Evolutionary conservation across 2,329 filamentous ascomycete species (phyloP).

Genomic region (Neofusicoccum cordaticola): DNA sequence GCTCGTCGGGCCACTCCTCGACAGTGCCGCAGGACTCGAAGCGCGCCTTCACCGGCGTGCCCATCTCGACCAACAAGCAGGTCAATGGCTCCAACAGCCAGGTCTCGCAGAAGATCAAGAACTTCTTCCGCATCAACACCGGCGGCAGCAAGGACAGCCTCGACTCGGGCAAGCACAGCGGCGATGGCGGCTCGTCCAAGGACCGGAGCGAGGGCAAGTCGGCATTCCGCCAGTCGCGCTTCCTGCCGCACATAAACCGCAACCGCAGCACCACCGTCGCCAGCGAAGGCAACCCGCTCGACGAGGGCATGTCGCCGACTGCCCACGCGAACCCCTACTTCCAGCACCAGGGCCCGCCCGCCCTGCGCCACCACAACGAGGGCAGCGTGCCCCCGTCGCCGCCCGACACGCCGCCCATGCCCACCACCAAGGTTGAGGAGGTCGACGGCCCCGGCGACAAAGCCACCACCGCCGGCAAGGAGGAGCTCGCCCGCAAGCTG

Average conservation of each 20-base stretch:
- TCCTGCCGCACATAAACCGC: conserved; percentile 82
- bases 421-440: conserved; percentile 60
- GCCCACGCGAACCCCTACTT: conserved; percentile 97
- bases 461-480: conserved; percentile 77
- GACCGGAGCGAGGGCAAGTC: conserved; percentile 62
- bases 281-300: conserved; percentile 86
- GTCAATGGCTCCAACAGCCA: conserved; percentile 51
- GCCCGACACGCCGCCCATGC: conserved; percentile 77
- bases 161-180: conserved; percentile 34
- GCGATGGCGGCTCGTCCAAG: conserved; percentile 43
- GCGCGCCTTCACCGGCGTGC: conserved; percentile 48
- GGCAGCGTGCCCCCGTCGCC: conserved; percentile 90
- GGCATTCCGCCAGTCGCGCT: conserved; percentile 78
- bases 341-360: conserved; percentile 89
- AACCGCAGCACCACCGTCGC: conserved; percentile 87
- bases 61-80: conserved; percentile 46
- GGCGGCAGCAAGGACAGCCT: conserved; percentile 46
- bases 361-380: conserved; percentile 90
- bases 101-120: conserved; percentile 64
- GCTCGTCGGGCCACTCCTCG: conserved; percentile 35
- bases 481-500: conserved; percentile 89
- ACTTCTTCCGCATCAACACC: conserved; percentile 67
- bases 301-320: conserved; percentile 86
- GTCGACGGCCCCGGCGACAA: conserved; percentile 63
- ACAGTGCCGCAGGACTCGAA: conserved; percentile 38